A percentile compares a stretch with the other conserved stretches of the same genome.
Conservation (phyloP, 2,329 filamentous ascomycete genomes). For the Colletotrichum paranaense region DNA sequence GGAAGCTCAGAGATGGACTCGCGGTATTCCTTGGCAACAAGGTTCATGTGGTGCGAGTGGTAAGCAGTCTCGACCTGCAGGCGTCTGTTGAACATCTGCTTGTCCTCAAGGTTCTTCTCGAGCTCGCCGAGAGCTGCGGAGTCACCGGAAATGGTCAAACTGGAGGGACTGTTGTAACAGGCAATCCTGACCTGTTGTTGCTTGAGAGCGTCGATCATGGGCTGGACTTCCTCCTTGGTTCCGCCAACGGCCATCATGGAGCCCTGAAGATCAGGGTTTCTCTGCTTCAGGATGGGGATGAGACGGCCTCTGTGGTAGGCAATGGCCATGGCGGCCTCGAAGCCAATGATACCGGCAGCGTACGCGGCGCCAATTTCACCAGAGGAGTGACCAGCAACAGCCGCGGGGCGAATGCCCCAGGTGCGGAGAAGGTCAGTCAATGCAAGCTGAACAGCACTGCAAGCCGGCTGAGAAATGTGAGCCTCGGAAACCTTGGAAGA, state of each 20-base stretch:
- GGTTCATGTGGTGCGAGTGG: constrained; percentile 65
- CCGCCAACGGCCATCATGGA: constrained; percentile 68
- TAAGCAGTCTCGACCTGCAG: constrained; percentile 64
- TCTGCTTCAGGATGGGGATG: constrained; percentile 54
- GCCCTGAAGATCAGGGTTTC: constrained; percentile 54
- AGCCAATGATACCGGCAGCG: constrained; percentile 48
- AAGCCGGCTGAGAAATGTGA: constrained; percentile 56
- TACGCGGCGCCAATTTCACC: constrained; percentile 63
- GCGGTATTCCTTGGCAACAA: constrained; percentile 50
- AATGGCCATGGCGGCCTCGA: constrained; percentile 57
- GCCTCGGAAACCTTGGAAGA: constrained; percentile 50
- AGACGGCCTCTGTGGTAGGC: constrained; percentile 62
- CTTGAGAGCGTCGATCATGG: constrained; percentile 56
- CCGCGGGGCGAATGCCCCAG: constrained; percentile 53
- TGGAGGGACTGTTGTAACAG: constrained; percentile 65
- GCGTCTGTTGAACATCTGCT: constrained; percentile 57
- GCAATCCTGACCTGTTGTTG: constrained; percentile 43
- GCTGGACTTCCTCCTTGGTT: constrained; percentile 53
- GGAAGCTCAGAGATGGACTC: constrained; percentile 54
- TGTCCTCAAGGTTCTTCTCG: constrained; percentile 47
- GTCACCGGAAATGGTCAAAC: constrained; percentile 58
- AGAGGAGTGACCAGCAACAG: constrained; percentile 58
- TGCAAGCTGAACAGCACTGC: constrained; percentile 60
- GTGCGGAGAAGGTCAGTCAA: constrained; percentile 55
- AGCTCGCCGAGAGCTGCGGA: constrained; percentile 40